Percentiles rank a stretch among this genome's conserved stretches.
phyloP scores from a whole-genome alignment of 2,329 filamentous ascomycete species.

The Hypomyces perniciosus region DNA sequence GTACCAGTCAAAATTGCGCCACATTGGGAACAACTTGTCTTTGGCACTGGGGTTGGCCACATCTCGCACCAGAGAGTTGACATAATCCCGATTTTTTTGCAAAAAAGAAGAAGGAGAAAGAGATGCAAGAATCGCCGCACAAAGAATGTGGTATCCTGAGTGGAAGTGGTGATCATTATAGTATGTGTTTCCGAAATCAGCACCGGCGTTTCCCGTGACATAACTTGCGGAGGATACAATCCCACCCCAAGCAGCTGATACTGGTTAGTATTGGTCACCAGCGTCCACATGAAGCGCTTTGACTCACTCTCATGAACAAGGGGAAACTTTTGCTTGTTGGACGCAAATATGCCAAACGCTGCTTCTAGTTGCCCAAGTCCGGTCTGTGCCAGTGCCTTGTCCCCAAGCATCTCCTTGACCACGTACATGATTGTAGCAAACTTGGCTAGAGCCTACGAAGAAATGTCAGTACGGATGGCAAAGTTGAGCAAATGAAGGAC shows the following conservation, averaged over 20 bases:
- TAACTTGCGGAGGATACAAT: conserved; percentile 73
- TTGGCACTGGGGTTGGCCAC: conserved; percentile 65
- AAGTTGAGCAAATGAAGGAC: conserved; percentile 2
- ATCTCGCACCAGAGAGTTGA: conserved; percentile 81
- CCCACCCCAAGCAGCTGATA: conserved; percentile 64
- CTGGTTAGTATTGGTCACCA: conserved; percentile 14
- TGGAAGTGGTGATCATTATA: conserved; percentile 75
- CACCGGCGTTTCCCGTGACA: conserved; percentile 57
- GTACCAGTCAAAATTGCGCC: conserved; percentile 85
- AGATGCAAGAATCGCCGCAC: conserved; percentile 75
- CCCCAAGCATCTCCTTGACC: conserved; percentile 55
- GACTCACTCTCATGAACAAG: conserved; percentile 57
- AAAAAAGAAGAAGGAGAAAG: conserved; percentile 70
- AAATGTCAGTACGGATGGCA: background rate
- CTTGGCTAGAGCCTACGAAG: conserved; percentile 60
- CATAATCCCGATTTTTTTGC: conserved; percentile 63
- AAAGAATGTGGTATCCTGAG: conserved; percentile 84
- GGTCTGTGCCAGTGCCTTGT: conserved; percentile 49
- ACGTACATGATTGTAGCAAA: conserved; percentile 66
- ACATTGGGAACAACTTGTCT: conserved; percentile 76
- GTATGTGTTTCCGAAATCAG: conserved; percentile 85
- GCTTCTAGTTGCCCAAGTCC: conserved; percentile 58
- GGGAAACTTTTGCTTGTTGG: conserved; percentile 62
- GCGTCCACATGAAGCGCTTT: background rate
- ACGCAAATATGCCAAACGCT: conserved; percentile 59